phyloP scores from a whole-genome alignment of 306 rosid genomes.

The Prunus davidiana region DNA sequence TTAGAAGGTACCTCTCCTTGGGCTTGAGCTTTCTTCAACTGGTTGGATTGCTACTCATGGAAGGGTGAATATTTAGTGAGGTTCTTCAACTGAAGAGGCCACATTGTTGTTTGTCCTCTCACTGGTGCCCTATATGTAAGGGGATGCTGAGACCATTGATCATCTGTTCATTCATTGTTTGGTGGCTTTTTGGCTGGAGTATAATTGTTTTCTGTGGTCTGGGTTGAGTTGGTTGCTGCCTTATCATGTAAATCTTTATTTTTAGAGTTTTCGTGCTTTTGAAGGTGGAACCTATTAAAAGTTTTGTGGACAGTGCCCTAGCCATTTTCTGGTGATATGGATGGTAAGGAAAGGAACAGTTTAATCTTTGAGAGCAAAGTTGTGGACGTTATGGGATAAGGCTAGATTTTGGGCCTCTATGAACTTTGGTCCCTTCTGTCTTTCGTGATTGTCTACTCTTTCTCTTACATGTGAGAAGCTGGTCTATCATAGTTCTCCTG shows the following conservation, averaged over 20 bases:
- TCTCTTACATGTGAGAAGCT: no score
- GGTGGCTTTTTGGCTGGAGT: not conserved
- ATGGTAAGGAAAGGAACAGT: not conserved
- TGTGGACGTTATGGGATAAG: not conserved
- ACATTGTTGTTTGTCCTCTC: not conserved
- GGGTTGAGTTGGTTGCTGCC: not conserved
- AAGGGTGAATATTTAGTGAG: not conserved
- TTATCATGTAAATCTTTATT: not conserved
- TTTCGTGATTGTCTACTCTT: not conserved
- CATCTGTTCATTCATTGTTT: not conserved
- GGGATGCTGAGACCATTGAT: not conserved
- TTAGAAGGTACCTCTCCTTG: no score
- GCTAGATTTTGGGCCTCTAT: not conserved
- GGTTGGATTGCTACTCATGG: not conserved
- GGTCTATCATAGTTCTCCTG: not conserved
- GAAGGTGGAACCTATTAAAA: not conserved
- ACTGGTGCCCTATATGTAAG: not conserved
- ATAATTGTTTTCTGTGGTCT: not conserved
- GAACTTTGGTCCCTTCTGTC: not conserved
- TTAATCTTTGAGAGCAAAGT: not conserved
- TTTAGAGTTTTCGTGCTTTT: not conserved
- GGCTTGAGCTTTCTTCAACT: no score
- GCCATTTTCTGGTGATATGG: not conserved
- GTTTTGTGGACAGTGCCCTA: not conserved
- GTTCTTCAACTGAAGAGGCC: not conserved